phyloP scores from a whole-genome alignment of 1,284 basidiomycete genomes.

The Malassezia dermatis region DNA sequence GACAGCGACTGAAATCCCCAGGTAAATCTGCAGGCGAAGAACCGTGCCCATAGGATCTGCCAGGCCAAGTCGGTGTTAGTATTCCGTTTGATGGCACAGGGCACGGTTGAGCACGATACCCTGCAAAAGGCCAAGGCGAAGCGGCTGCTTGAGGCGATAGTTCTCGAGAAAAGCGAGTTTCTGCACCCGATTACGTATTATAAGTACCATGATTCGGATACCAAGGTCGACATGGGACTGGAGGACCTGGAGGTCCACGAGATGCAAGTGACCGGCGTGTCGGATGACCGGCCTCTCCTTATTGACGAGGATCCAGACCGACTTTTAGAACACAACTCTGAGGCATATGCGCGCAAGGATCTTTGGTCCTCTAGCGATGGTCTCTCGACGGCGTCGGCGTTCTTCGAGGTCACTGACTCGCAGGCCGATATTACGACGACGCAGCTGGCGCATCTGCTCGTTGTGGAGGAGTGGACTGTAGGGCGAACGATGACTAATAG shows the following conservation, averaged over 20 bases:
- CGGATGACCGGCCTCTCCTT: slow-evolving; percentile 62
- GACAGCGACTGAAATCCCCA: slow-evolving; percentile 89
- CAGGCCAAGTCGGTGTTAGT: slow-evolving; percentile 61
- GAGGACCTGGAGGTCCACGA: slow-evolving; percentile 75
- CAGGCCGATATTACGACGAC: slow-evolving; percentile 62
- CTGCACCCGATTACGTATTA: slow-evolving; percentile 15
- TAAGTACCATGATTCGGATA: slow-evolving; percentile 64
- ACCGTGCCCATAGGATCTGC: slow-evolving; percentile 87
- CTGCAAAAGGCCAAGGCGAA: slow-evolving; percentile 78
- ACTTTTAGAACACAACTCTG: slow-evolving; percentile 68
- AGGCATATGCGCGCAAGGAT: slow-evolving; percentile 65
- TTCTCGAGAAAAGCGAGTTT: slow-evolving; percentile 72
- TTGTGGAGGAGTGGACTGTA: slow-evolving; percentile 11
- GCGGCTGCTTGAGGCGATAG: slow-evolving; percentile 78
- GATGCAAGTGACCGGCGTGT: slow-evolving; percentile 64
- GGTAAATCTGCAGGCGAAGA: slow-evolving; percentile 91
- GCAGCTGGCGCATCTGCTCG: slow-evolving; percentile 55
- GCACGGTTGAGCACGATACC: slow-evolving; percentile 83
- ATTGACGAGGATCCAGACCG: slow-evolving; percentile 66
- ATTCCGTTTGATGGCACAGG: slow-evolving; percentile 62
- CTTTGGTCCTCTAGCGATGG: slow-evolving; percentile 58
- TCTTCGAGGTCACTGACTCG: slow-evolving; percentile 74
- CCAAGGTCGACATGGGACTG: slow-evolving; percentile 51
- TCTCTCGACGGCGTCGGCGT: slow-evolving; percentile 24
- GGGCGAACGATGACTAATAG: slow-evolving; percentile 11